These are phyloP conservation scores for Penicillium steckii DNA, from an alignment of 495 filamentous ascomycete genomes.

Conservation along the genomic window DNA sequence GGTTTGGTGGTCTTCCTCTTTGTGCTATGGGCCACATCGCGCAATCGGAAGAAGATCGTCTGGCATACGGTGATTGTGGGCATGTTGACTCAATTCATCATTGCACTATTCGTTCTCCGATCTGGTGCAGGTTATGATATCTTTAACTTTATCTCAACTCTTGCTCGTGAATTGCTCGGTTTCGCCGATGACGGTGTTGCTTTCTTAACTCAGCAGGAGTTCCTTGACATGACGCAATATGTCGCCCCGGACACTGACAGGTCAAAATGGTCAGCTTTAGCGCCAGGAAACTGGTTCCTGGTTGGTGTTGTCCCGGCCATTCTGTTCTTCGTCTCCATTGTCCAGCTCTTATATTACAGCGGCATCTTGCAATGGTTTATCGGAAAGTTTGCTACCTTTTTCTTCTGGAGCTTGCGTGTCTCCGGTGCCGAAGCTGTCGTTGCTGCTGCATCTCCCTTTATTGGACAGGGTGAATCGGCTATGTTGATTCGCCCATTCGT, in stretches of 20 bases:
- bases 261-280: background rate
- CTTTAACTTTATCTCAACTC: constrained; percentile 76
- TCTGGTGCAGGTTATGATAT: constrained; percentile 77
- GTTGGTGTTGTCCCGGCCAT: constrained; percentile 74
- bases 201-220: constrained; percentile 63
- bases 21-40: constrained; percentile 66
- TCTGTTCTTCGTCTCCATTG: constrained; percentile 88
- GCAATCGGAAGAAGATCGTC: constrained; percentile 56
- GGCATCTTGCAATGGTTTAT: constrained; percentile 85
- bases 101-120: constrained; percentile 83
- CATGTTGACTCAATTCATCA: constrained; percentile 83
- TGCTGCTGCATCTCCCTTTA: constrained; percentile 90
- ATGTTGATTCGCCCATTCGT: constrained; percentile 90
- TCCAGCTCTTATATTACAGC: constrained; percentile 77
- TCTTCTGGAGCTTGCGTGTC: constrained; percentile 87
- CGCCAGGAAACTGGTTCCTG: constrained; percentile 61
- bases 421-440: constrained; percentile 93
- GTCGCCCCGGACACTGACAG: background rate
- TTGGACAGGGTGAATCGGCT: constrained; percentile 89
- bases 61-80: constrained; percentile 83
- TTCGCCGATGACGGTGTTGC: constrained; percentile 66
- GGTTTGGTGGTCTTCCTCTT: constrained; percentile 73
- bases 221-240: constrained; percentile 15
- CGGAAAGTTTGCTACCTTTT: constrained; percentile 79
- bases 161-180: constrained; percentile 67